Conservation (phyloP, 495 filamentous ascomycete species). For the Parachaetomium inaequale region DNA sequence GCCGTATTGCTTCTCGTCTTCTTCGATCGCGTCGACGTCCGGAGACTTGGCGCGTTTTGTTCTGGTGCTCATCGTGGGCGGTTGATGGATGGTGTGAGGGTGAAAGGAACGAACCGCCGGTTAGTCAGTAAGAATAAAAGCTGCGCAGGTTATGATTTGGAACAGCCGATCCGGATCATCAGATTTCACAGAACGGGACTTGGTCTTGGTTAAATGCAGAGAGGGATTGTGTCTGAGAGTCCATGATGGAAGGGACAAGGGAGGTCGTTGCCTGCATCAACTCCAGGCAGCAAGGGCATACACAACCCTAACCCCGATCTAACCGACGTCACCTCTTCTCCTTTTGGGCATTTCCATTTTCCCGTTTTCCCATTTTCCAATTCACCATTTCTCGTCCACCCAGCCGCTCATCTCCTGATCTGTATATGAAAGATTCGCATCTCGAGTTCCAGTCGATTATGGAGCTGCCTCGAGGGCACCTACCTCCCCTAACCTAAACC, state of each 20-base stretch:
- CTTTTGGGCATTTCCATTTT: not conserved
- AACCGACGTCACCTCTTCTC: not conserved
- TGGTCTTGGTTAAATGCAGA: not conserved
- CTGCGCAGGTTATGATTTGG: not conserved
- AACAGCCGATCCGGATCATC: not conserved
- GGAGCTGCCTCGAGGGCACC: too few relatives aligned
- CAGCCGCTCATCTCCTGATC: too few relatives aligned
- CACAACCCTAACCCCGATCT: constrained; percentile 18
- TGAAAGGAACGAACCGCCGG: not conserved
- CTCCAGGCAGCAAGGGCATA: constrained; percentile 19
- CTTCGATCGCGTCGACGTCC: constrained; percentile 51
- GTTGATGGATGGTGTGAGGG: not conserved
- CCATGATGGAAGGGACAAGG: not conserved
- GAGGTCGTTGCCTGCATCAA: constrained; percentile 11
- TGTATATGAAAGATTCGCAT: too few relatives aligned
- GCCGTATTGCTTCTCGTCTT: constrained; percentile 49
- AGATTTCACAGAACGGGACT: not conserved
- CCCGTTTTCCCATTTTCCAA: not conserved
- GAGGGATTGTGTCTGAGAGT: not conserved
- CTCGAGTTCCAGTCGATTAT: too few relatives aligned
- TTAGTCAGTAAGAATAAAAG: not conserved
- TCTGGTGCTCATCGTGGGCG: constrained; percentile 23
- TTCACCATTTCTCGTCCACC: too few relatives aligned
- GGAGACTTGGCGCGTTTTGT: constrained; percentile 32
- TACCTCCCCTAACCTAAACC: too few relatives aligned